phyloP scores from a whole-genome alignment of 352 stramenopile species.

The Globisporangium barbulae region DNA sequence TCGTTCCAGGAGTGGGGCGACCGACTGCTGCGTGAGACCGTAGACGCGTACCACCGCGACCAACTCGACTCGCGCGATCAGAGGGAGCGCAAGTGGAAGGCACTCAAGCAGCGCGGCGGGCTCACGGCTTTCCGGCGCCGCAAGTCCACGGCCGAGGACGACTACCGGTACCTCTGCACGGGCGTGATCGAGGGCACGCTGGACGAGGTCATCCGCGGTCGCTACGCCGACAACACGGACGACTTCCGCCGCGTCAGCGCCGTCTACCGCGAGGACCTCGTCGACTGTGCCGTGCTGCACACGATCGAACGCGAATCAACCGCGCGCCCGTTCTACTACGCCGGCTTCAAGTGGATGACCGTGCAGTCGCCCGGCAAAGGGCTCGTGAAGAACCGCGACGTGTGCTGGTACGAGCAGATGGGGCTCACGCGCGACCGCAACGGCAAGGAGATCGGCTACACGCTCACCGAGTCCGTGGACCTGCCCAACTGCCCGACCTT shows the following conservation, averaged over 20 bases:
- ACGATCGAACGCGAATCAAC: slow-evolving; percentile 49
- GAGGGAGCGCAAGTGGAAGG: slow-evolving; percentile 65
- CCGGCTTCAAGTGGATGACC: slow-evolving; percentile 84
- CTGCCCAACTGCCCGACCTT: slow-evolving; percentile 61
- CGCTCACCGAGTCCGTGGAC: slow-evolving; percentile 73
- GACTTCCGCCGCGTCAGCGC: slow-evolving; percentile 68
- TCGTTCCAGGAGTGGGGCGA: slow-evolving; percentile 67
- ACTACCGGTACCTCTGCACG: slow-evolving; percentile 63
- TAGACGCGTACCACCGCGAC: slow-evolving; percentile 64
- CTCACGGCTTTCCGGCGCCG: slow-evolving; percentile 62
- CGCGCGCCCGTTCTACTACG: slow-evolving; percentile 62
- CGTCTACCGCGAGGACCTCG: slow-evolving; percentile 72
- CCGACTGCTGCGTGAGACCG: slow-evolving; percentile 59
- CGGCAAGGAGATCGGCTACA: slow-evolving; percentile 81
- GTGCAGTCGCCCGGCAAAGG: slow-evolving; percentile 65
- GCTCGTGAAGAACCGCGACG: slow-evolving; percentile 74
- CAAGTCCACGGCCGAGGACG: slow-evolving; percentile 38
- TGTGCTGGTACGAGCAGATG: slow-evolving; percentile 79
- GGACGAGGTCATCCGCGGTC: slow-evolving; percentile 72
- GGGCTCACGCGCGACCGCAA: slow-evolving; percentile 62
- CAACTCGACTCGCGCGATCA: slow-evolving; percentile 62
- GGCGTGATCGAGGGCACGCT: slow-evolving; percentile 64
- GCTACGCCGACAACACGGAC: slow-evolving; percentile 70
- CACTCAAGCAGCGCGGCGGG: slow-evolving; percentile 56
- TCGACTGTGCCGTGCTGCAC: slow-evolving; percentile 72